Percentiles rank a stretch among this genome's conserved stretches.
Evolutionary conservation across 192 early-diverging fungal species (phyloP).

Genomic region (Kappamyces sp.): DNA sequence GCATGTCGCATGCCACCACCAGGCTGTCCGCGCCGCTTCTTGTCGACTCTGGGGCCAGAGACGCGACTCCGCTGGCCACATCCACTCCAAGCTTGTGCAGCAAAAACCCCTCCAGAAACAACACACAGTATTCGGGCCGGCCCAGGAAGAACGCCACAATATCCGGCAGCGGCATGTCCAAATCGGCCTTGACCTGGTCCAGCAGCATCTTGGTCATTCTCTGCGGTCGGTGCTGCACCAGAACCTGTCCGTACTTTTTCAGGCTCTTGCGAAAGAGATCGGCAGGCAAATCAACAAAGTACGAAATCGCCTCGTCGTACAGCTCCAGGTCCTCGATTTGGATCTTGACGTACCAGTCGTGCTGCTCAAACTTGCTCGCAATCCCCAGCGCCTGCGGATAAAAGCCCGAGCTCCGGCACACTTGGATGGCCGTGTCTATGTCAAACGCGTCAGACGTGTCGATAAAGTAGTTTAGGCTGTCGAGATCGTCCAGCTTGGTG

Average conservation of each 20-base stretch:
- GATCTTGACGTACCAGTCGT: conserved; percentile 82
- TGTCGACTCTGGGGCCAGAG: not conserved
- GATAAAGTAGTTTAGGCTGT: conserved; percentile 82
- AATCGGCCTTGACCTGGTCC: conserved; percentile 26
- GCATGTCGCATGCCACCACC: conserved; percentile 80
- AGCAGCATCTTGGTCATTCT: conserved; percentile 48
- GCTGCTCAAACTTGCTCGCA: conserved; percentile 73
- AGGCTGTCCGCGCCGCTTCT: conserved; percentile 36
- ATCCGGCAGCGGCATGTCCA: not conserved
- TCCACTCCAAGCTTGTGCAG: conserved; percentile 62
- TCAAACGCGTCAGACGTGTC: conserved; percentile 74
- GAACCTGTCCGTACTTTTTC: conserved; percentile 34
- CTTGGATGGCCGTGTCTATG: conserved; percentile 88
- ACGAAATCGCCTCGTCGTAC: conserved; percentile 69
- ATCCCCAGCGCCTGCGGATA: conserved; percentile 87
- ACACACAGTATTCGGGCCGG: conserved; percentile 67
- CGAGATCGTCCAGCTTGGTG: conserved; percentile 85
- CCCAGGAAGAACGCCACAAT: conserved; percentile 79
- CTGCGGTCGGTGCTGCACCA: conserved; percentile 39
- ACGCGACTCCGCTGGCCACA: not conserved
- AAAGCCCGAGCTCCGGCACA: conserved; percentile 87
- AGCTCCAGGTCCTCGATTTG: conserved; percentile 82
- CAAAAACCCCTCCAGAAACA: conserved; percentile 81
- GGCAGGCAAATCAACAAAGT: conserved; percentile 49
- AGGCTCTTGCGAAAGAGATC: conserved; percentile 22